Evolutionary conservation across 257 asterid genomes (phyloP).

Genomic region (Rehmannia glutinosa): DNA sequence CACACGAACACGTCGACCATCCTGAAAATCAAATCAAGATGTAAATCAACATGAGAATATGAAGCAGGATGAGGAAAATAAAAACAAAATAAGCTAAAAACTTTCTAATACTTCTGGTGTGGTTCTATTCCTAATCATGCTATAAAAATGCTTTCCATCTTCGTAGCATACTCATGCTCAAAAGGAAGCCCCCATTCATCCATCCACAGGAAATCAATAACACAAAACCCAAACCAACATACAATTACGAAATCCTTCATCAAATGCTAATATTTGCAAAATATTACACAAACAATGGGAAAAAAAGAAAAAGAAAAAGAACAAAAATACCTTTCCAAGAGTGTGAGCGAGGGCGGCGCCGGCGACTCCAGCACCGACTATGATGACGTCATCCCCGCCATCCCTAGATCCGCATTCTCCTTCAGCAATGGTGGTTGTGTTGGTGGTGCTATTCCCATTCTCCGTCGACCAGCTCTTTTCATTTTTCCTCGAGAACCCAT

Average conservation of each 20-base stretch:
- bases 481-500: slow-evolving; percentile 16
- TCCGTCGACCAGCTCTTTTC: neutral
- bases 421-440: slow-evolving; percentile 38
- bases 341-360: slow-evolving; percentile 42
- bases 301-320: neutral
- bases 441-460: slow-evolving; percentile 15
- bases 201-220: neutral
- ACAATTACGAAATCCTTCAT: neutral
- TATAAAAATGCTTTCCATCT: neutral
- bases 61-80: neutral
- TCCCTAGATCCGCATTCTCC: slow-evolving; percentile 46
- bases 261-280: too few relatives aligned
- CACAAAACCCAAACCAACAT: neutral
- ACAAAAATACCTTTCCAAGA: slow-evolving; percentile 38
- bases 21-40: slow-evolving; percentile 38
- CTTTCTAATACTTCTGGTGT: too few relatives aligned
- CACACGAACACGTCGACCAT: slow-evolving; percentile 73
- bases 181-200: neutral
- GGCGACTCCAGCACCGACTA: slow-evolving; percentile 40
- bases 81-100: too few relatives aligned
- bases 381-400: slow-evolving; percentile 26
- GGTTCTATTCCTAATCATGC: too few relatives aligned
- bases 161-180: neutral
- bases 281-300: neutral
- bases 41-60: neutral